Evolutionary conservation across 257 asterid species (phyloP), one percentile per base, ranked within the genome.

Genomic region (Misopates orontium): DNA sequence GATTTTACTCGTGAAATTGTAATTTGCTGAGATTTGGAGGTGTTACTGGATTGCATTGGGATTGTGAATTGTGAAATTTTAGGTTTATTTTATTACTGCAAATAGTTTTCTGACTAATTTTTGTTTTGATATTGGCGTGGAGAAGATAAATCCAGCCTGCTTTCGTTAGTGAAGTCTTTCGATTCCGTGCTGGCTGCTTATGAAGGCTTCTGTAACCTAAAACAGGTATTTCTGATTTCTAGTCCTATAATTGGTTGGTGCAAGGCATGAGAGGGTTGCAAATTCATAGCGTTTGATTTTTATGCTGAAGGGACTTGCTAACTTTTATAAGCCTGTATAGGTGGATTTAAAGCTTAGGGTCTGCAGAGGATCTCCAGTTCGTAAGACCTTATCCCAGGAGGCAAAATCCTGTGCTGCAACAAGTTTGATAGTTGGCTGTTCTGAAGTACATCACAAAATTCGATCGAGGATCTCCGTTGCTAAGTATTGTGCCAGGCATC

Each of bases 341-440:
- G 89, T 92, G 66, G 95, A 89, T 77, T 74, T 92, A 68, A 89
- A 92, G 91, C 86, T 92, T 52, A 90, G 87, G 84, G 83, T 92
- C 16, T 80, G 95, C 67, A 88, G 89, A 80, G 98, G 97, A 62
- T 71, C 84, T 23, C 83, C 97, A 41, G 80, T 76, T 54, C 88
- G 83, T 54, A 87, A 85, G 62, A 69, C 87, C 75, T 78, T 92
- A 60, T 74, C 71, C 55, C 86, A 65, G 42, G 96, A 89, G 79
- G 86, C 84, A 10, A 76, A 80, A 68, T 77, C 75, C 63, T 82
- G 78, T 76, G 82, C 85, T n/a, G 89, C 97, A 1, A 71, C 78
- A 14, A 73, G 81, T 79, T 74, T 92, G 67, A 82, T 92, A 55
- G 75, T 92, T 18, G 97, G 98, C 39, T 63, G 81, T 71, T 84